phyloP scores from a whole-genome alignment of 2,329 filamentous ascomycete genomes.

The Balansia obtecta region DNA sequence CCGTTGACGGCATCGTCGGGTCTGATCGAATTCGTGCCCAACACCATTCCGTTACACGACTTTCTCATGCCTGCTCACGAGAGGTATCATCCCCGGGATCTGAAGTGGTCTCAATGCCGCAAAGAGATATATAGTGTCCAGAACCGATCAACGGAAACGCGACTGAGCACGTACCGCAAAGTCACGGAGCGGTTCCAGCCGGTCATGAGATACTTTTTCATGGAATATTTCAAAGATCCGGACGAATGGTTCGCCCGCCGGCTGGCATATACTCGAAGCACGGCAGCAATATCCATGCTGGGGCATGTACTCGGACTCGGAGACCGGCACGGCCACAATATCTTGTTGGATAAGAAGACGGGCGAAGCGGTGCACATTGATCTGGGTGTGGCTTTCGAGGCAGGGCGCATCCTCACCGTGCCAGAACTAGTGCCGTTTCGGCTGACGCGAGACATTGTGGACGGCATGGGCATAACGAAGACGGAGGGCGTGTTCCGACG shows the following conservation, averaged over 20 bases:
- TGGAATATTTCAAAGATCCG: slow-evolving; percentile 85
- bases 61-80: slow-evolving; percentile 87
- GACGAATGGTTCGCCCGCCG: slow-evolving; percentile 92
- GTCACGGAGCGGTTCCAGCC: slow-evolving; percentile 77
- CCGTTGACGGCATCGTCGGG: slow-evolving; percentile 76
- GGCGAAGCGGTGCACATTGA: slow-evolving; percentile 97
- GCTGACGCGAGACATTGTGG: slow-evolving; percentile 84
- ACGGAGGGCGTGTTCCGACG: slow-evolving; percentile 93
- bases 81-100: slow-evolving; percentile 72
- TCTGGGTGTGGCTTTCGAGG: slow-evolving; percentile 92
- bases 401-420: slow-evolving; percentile 85
- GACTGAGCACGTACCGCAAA: slow-evolving; percentile 63
- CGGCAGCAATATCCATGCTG: slow-evolving; percentile 88
- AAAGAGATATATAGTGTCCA: slow-evolving; percentile 68
- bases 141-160: slow-evolving; percentile 52
- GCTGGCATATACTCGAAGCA: slow-evolving; percentile 83
- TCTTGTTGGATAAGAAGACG: slow-evolving; percentile 76
- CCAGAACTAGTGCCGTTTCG: slow-evolving; percentile 95
- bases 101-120: slow-evolving; percentile 63
- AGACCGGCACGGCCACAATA: slow-evolving; percentile 93
- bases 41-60: slow-evolving; percentile 85
- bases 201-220: slow-evolving; percentile 93
- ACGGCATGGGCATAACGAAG: slow-evolving; percentile 91
- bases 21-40: slow-evolving; percentile 91
- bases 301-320: slow-evolving; percentile 88